These are phyloP conservation scores for Candida sanyaensis DNA, from an alignment of 1,139 yeast species.

Conservation along the genomic window DNA sequence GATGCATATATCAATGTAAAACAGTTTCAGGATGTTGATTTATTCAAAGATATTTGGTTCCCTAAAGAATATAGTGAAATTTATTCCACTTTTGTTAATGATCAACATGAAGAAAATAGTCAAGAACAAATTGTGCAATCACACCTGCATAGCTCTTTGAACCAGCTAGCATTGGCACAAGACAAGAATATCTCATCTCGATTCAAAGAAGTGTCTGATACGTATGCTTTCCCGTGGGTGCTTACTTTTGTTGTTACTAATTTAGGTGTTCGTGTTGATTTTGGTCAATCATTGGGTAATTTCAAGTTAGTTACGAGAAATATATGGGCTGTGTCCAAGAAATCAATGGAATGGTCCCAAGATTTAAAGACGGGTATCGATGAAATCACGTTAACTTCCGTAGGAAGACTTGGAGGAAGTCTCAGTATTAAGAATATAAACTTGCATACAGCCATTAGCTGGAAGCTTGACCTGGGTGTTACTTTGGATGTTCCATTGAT, in stretches of 20 bases:
- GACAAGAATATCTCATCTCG: conserved; percentile 50
- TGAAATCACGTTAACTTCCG: conserved; percentile 52
- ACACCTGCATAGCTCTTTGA: conserved; percentile 1
- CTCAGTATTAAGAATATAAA: conserved; percentile 52
- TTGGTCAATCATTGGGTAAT: conserved; percentile 84
- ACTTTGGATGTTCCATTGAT: conserved; percentile 66
- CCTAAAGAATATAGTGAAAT: conserved; percentile 34
- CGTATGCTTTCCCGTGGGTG: conserved; percentile 76
- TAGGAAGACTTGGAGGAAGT: conserved; percentile 79
- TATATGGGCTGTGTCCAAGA: conserved; percentile 71
- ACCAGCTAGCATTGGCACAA: conserved; percentile 24
- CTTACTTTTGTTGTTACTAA: conserved; percentile 58
- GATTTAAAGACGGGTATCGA: conserved; percentile 64
- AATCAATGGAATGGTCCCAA: conserved; percentile 72
- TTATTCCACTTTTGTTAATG: conserved; percentile 1
- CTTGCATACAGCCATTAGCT: conserved; percentile 67
- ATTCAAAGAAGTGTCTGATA: conserved; percentile 61
- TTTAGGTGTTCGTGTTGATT: conserved; percentile 60
- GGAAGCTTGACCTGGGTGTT: conserved; percentile 53
- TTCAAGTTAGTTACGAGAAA: conserved; percentile 55
- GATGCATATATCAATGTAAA: conserved; percentile 71
- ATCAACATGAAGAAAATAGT: conserved; percentile 2
- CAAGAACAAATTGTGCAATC: neutral
- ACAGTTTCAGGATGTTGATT: conserved; percentile 82
- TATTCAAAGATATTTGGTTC: conserved; percentile 85